phyloP scores from a whole-genome alignment of 2,329 filamentous ascomycete species.

The Fusarium sp. region DNA sequence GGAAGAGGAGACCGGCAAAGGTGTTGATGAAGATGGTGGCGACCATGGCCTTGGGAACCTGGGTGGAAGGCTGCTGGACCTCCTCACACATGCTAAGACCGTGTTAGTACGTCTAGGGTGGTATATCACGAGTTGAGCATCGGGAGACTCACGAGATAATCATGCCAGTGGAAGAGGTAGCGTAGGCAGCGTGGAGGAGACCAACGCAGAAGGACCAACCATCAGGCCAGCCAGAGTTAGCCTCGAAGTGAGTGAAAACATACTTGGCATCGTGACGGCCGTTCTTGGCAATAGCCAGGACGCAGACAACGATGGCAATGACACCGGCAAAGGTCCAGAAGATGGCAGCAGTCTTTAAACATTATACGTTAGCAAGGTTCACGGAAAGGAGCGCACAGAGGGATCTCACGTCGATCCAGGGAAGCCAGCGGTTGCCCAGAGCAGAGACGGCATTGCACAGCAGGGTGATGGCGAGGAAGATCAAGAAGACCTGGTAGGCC shows the following conservation, averaged over 20 bases:
- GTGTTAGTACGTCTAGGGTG: conserved; percentile 17
- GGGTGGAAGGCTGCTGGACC: conserved; percentile 68
- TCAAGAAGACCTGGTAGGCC: conserved; percentile 72
- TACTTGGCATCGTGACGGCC: conserved; percentile 69
- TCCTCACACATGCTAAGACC: conserved; percentile 74
- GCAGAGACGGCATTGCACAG: conserved; percentile 70
- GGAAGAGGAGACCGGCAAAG: conserved; percentile 69
- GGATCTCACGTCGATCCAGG: conserved; percentile 69
- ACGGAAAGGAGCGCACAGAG: neutral
- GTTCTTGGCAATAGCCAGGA: conserved; percentile 71
- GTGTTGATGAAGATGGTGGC: conserved; percentile 71
- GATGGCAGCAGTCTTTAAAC: conserved; percentile 69
- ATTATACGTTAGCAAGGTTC: conserved; percentile 12
- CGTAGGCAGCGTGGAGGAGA: conserved; percentile 74
- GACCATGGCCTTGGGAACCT: conserved; percentile 78
- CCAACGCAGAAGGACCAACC: conserved; percentile 79
- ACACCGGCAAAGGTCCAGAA: conserved; percentile 78
- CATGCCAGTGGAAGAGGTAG: conserved; percentile 80
- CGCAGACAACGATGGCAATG: conserved; percentile 67
- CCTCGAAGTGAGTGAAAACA: conserved; percentile 73
- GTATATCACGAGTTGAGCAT: neutral
- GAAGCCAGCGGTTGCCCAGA: conserved; percentile 72
- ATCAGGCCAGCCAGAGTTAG: conserved; percentile 70
- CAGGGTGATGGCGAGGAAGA: conserved; percentile 74
- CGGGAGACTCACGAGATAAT: conserved; percentile 70